These are phyloP conservation scores for Akanthomyces uredinophilus DNA, from an alignment of 2,329 filamentous ascomycete genomes.

Conservation along the genomic window DNA sequence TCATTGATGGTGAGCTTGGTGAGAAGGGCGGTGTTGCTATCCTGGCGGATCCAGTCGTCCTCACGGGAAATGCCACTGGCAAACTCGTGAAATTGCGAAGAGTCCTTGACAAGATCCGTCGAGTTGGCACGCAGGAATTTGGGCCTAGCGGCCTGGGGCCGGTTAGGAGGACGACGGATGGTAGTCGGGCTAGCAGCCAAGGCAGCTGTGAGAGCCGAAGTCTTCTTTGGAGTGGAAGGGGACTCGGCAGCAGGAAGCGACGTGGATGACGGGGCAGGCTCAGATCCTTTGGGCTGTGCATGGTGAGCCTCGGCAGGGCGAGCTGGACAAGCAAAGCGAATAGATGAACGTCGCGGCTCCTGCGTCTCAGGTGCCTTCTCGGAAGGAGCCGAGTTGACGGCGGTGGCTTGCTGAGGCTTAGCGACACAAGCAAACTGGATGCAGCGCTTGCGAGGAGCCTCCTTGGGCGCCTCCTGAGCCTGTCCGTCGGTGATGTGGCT, in stretches of 20 bases:
- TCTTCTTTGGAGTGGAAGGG: constrained; percentile 28
- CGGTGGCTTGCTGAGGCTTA: constrained; percentile 41
- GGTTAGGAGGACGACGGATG: constrained; percentile 20
- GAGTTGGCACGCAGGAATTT: constrained; percentile 49
- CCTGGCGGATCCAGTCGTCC: constrained; percentile 80
- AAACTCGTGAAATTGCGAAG: constrained; percentile 80
- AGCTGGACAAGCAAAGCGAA: constrained; percentile 71
- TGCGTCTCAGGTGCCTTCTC: constrained; percentile 30
- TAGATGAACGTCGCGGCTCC: constrained; percentile 52
- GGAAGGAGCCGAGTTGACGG: constrained; percentile 29
- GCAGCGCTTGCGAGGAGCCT: constrained; percentile 65
- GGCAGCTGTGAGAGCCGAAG: constrained; percentile 20
- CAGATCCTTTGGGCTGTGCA: constrained; percentile 27
- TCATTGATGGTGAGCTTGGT: constrained; percentile 82
- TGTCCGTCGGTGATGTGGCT: constrained; percentile 21
- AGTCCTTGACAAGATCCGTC: constrained; percentile 48
- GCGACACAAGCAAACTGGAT: constrained; percentile 87
- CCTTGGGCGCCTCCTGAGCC: constrained; percentile 37
- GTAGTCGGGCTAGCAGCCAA: constrained; percentile 21
- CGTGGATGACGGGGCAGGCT: not conserved
- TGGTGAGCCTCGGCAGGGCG: constrained; percentile 41
- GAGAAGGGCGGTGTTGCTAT: constrained; percentile 55
- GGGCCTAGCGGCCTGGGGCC: constrained; percentile 25
- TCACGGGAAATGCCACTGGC: constrained; percentile 75
- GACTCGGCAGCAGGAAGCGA: constrained; percentile 2